Evolutionary conservation across 306 rosid species (phyloP).

Genomic region (Lathyrus tuberosus): DNA sequence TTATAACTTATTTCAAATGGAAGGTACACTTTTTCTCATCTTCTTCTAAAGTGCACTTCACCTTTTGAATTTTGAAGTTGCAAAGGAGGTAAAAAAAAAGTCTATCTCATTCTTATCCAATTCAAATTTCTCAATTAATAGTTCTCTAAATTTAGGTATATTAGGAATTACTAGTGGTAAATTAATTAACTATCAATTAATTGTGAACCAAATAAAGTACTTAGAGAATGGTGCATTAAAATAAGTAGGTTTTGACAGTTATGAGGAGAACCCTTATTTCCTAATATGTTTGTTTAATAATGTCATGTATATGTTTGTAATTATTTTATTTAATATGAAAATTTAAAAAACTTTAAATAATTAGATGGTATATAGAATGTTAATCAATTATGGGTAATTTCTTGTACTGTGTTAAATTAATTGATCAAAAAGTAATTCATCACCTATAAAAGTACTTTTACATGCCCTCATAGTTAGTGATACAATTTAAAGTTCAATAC

Average conservation of each 20-base stretch:
- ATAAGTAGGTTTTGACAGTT: constrained; percentile 4
- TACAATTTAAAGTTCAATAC: neutral
- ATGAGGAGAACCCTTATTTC: constrained; percentile 1
- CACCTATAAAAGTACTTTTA: constrained; percentile 7
- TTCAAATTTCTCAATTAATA: constrained; percentile 36
- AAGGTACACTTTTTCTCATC: constrained; percentile 40
- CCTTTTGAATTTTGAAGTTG: constrained; percentile 45
- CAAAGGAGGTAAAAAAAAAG: constrained; percentile 46
- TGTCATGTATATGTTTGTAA: constrained; percentile 25
- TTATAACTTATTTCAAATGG: constrained; percentile 31
- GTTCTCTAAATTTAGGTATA: constrained; percentile 19
- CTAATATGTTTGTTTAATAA: constrained; percentile 20
- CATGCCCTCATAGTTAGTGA: constrained; percentile 2
- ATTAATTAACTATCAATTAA: neutral
- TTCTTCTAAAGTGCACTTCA: constrained; percentile 40
- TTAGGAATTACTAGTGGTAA: neutral
- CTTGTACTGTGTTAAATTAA: constrained; percentile 25
- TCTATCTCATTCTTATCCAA: constrained; percentile 11
- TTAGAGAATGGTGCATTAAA: neutral
- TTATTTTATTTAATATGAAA: constrained; percentile 10
- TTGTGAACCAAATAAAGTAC: constrained; percentile 31
- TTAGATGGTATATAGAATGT: constrained; percentile 19
- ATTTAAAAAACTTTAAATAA: neutral
- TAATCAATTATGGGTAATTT: constrained; percentile 14
- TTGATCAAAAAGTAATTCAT: constrained; percentile 30